Evolutionary conservation across 2,329 filamentous ascomycete species (phyloP).

Genomic region (Aureobasidium leucospermi): DNA sequence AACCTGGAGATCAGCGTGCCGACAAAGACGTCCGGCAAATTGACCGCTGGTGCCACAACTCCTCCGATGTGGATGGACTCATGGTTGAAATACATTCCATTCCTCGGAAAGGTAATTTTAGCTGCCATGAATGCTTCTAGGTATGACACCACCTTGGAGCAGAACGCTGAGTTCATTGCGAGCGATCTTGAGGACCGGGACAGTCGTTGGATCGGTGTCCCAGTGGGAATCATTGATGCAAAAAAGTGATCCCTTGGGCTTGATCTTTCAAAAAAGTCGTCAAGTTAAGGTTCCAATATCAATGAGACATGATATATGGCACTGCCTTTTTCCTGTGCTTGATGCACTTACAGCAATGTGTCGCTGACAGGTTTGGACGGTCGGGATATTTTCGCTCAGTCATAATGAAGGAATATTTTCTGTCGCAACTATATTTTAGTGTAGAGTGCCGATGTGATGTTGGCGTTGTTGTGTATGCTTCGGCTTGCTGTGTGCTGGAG

Average conservation of each 20-base stretch:
- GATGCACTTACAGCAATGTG: too few relatives aligned
- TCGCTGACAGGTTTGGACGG: too few relatives aligned
- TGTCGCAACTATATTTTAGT: too few relatives aligned
- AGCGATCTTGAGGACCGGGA: slow-evolving; percentile 29
- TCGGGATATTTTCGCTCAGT: too few relatives aligned
- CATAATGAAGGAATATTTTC: too few relatives aligned
- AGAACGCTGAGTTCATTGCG: slow-evolving; percentile 38
- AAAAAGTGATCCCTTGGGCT: neutral
- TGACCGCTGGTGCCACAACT: slow-evolving; percentile 25
- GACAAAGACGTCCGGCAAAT: slow-evolving; percentile 20
- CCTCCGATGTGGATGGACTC: slow-evolving; percentile 30
- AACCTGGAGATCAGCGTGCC: slow-evolving; percentile 26
- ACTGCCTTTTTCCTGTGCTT: too few relatives aligned
- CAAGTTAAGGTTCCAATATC: neutral
- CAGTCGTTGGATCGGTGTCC: slow-evolving; percentile 28
- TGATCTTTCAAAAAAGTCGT: neutral
- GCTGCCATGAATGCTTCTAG: slow-evolving; percentile 24
- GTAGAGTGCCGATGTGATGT: too few relatives aligned
- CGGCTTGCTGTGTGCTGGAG: too few relatives aligned
- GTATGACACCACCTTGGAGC: slow-evolving; percentile 34
- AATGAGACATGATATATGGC: neutral
- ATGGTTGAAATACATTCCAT: slow-evolving; percentile 27
- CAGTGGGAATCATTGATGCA: slow-evolving; percentile 30
- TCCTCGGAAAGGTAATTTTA: slow-evolving; percentile 28
- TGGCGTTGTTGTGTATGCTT: too few relatives aligned